Conservation (phyloP, 441 rosid genomes). For the Erodium moschatum region DNA sequence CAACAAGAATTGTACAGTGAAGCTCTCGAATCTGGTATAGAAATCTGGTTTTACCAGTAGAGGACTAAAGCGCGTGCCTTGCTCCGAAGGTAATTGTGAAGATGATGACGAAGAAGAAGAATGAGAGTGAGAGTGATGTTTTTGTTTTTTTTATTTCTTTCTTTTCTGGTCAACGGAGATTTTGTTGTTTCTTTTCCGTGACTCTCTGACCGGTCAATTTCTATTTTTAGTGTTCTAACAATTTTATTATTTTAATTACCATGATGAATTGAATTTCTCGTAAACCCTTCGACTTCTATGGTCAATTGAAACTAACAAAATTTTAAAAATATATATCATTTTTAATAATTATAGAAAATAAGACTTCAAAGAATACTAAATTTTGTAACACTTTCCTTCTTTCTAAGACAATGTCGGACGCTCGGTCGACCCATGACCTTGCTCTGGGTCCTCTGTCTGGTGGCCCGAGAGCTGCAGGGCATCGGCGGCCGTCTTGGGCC, state of each 20-base stretch:
- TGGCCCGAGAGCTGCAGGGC: no score
- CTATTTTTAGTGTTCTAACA: no score
- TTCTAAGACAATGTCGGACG: no score
- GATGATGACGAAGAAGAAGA: neutral
- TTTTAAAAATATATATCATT: no score
- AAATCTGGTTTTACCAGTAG: neutral
- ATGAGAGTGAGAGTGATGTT: neutral
- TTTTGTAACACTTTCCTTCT: no score
- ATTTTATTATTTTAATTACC: no score
- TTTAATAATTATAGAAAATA: no score
- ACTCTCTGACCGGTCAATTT: neutral
- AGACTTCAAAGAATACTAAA: no score
- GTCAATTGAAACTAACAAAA: no score
- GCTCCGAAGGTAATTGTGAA: neutral
- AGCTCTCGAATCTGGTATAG: neutral
- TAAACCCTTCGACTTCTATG: neutral
- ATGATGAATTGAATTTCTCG: neutral
- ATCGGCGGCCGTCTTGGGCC: no score
- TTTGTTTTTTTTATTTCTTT: neutral
- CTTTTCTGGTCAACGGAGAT: slow-evolving; percentile 2
- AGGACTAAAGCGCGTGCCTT: neutral
- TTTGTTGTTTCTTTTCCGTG: slow-evolving; percentile 15
- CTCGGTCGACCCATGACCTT: no score
- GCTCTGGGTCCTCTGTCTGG: no score
- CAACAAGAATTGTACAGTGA: neutral